These are phyloP conservation scores for Trebouxia sp. DNA, from an alignment of 139 green algal species.

Conservation along the genomic window DNA sequence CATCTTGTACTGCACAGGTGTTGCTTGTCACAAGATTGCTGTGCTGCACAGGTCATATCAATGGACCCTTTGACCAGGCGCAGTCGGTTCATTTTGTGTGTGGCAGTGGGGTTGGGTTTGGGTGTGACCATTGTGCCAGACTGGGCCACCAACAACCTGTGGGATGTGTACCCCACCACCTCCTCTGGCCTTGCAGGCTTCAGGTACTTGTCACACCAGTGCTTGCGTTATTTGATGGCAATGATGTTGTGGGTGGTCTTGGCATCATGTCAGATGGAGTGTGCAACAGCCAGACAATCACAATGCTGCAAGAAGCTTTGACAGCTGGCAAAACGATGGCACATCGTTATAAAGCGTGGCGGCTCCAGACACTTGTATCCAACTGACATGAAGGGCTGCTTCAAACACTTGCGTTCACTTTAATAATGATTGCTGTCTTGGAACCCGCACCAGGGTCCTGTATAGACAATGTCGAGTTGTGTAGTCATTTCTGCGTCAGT, in stretches of 20 bases:
- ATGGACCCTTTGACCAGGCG: slow-evolving; percentile 48
- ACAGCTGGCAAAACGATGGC: too few species aligned
- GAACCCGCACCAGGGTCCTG: too few species aligned
- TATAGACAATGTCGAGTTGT: too few species aligned
- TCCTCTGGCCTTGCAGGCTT: slow-evolving; percentile 32
- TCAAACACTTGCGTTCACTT: too few species aligned
- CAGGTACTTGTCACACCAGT: neutral
- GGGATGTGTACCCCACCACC: slow-evolving; percentile 37
- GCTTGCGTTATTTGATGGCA: too few species aligned
- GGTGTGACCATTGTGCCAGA: slow-evolving; percentile 52
- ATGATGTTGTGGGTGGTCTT: neutral
- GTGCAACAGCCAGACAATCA: too few species aligned
- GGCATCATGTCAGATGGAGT: neutral
- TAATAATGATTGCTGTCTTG: too few species aligned
- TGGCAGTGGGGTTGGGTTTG: slow-evolving; percentile 48
- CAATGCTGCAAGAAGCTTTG: neutral
- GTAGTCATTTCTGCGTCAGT: too few species aligned
- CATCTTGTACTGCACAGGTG: neutral
- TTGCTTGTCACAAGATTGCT: neutral
- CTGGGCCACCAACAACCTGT: slow-evolving; percentile 53
- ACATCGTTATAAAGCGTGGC: too few species aligned
- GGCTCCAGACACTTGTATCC: too few species aligned
- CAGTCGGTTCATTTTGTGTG: slow-evolving; percentile 64
- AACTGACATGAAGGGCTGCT: too few species aligned
- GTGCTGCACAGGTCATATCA: slow-evolving; percentile 40